phyloP scores from a whole-genome alignment of 768 basidiomycete species.

The Rhizopogon roseolus region DNA sequence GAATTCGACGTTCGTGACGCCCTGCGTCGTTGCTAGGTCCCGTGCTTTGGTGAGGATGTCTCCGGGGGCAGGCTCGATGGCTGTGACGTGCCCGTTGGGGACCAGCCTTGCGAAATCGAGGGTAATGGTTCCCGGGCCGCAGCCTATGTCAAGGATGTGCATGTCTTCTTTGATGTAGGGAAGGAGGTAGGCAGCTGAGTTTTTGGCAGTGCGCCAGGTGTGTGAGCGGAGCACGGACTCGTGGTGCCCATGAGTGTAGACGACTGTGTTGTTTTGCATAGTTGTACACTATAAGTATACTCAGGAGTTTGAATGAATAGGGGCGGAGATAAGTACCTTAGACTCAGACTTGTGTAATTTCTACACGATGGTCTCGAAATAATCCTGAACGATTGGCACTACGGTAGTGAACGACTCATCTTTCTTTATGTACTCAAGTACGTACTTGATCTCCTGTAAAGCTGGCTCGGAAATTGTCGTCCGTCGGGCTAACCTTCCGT shows the following conservation, averaged over 20 bases:
- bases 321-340: too few species aligned
- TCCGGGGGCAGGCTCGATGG: slow-evolving; percentile 31
- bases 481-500: too few species aligned
- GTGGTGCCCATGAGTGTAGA: slow-evolving; percentile 24
- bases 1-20: slow-evolving; percentile 35
- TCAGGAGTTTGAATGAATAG: too few species aligned
- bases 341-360: too few species aligned
- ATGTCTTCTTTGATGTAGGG: slow-evolving; percentile 30
- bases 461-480: too few species aligned
- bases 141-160: slow-evolving; percentile 46
- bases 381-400: too few species aligned
- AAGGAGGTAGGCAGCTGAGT: slow-evolving; percentile 39
- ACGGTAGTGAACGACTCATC: too few species aligned
- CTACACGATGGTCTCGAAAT: too few species aligned
- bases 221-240: slow-evolving; percentile 32
- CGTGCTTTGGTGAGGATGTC: slow-evolving; percentile 33
- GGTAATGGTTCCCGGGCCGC: slow-evolving; percentile 50
- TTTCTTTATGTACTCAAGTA: too few species aligned
- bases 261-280: slow-evolving; percentile 3
- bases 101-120: slow-evolving; percentile 36
- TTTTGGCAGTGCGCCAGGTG: slow-evolving; percentile 32
- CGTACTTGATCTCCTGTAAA: too few species aligned
- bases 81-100: slow-evolving; percentile 37
- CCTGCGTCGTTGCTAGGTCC: slow-evolving; percentile 19
- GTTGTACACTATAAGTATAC: neutral